Evolutionary conservation across 768 basidiomycete species (phyloP).

Genomic region (Podaxis sp.): DNA sequence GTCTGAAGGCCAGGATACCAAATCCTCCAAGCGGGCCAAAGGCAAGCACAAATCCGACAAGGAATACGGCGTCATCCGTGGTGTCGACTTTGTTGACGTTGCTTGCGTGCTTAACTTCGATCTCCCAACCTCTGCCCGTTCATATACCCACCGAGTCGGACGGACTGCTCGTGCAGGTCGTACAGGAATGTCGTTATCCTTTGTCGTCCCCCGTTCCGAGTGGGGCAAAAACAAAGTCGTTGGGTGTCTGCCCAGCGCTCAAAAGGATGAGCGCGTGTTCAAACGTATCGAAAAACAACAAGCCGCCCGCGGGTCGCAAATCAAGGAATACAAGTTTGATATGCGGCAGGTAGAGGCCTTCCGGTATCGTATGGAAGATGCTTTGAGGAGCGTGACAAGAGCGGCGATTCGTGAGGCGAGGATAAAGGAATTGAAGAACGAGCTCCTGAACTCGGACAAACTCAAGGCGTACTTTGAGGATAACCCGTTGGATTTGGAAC

Average conservation of each 20-base stretch:
- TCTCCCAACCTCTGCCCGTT: constrained; percentile 78
- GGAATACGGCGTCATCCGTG: constrained; percentile 93
- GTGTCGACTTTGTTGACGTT: constrained; percentile 95
- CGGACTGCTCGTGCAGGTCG: constrained; percentile 95
- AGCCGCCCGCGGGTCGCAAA: constrained; percentile 48
- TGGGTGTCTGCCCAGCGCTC: constrained; percentile 61
- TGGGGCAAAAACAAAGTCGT: constrained; percentile 77
- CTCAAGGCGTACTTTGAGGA: constrained; percentile 98
- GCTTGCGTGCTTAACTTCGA: constrained; percentile 98
- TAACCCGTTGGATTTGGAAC: constrained; percentile 90
- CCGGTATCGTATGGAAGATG: constrained; percentile 97
- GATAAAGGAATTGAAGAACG: constrained; percentile 88
- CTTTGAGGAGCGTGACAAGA: constrained; percentile 81
- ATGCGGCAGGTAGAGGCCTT: constrained; percentile 97
- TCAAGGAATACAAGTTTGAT: constrained; percentile 92
- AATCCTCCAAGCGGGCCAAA: constrained; percentile 39
- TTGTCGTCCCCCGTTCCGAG: constrained; percentile 66
- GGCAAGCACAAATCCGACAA: constrained; percentile 54
- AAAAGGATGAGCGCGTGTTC: constrained; percentile 75
- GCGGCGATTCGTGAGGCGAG: constrained; percentile 86
- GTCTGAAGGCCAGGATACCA: constrained; percentile 3
- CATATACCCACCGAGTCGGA: constrained; percentile 95
- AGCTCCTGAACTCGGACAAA: constrained; percentile 94
- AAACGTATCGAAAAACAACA: constrained; percentile 75
- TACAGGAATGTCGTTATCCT: constrained; percentile 88